phyloP scores from a whole-genome alignment of 345 rosid species.

The Salix brachista region DNA sequence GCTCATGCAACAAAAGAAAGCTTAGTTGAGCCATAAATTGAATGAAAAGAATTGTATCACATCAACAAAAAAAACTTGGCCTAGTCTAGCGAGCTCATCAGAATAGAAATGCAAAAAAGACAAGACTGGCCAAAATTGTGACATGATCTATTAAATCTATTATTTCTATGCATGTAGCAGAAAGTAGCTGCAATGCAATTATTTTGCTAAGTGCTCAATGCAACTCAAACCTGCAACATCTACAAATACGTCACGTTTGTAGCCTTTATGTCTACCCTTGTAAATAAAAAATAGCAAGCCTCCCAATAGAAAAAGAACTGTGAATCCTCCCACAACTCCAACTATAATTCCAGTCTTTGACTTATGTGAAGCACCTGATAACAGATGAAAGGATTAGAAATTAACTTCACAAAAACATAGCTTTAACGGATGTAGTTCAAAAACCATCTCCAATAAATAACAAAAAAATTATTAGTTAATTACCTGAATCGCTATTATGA shows the following conservation, averaged over 20 bases:
- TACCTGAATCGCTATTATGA: conserved; percentile 52
- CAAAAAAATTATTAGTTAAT: conserved; percentile 8
- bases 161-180: neutral
- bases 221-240: conserved; percentile 78
- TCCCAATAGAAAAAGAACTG: conserved; percentile 47
- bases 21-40: neutral
- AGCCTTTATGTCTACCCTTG: conserved; percentile 59
- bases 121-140: neutral
- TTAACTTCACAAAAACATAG: neutral
- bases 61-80: neutral
- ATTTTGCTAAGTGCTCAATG: neutral
- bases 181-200: neutral
- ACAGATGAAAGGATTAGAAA: conserved; percentile 5
- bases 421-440: neutral
- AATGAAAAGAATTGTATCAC: neutral
- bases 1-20: neutral
- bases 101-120: neutral
- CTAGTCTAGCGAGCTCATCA: neutral
- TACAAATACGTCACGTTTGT: conserved; percentile 72
- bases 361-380: conserved; percentile 58
- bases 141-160: neutral
- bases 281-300: conserved; percentile 49
- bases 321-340: conserved; percentile 63
- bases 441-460: conserved; percentile 5
- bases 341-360: conserved; percentile 62